These are phyloP conservation scores for Lycium ferocissimum DNA, from an alignment of 257 asterid species.

Conservation along the genomic window DNA sequence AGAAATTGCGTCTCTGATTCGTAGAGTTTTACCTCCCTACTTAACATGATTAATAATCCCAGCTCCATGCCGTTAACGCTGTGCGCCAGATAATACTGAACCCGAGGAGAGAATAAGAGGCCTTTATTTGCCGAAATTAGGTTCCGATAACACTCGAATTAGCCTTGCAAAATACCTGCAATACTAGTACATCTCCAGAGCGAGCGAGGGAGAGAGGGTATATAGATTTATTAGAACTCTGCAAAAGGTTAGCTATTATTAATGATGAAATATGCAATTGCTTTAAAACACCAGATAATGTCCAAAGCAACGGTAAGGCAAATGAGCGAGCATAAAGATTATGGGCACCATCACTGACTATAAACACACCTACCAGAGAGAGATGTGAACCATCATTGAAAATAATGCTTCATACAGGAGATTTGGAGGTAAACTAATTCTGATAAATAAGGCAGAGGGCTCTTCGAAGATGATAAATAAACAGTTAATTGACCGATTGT, in stretches of 20 bases:
- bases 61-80: background rate
- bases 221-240: too few relatives aligned
- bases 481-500: background rate
- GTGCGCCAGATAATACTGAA: background rate
- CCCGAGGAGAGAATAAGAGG: background rate
- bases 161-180: background rate
- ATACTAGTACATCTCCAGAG: background rate
- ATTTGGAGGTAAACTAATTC: background rate
- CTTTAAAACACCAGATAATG: too few relatives aligned
- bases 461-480: background rate
- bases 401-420: background rate
- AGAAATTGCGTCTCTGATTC: background rate
- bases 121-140: background rate
- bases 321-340: too few relatives aligned
- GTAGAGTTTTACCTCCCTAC: background rate
- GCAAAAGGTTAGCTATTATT: too few relatives aligned
- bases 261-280: too few relatives aligned
- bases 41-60: background rate
- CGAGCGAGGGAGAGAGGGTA: background rate
- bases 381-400: background rate
- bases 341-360: too few relatives aligned
- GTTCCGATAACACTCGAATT: background rate
- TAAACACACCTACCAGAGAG: too few relatives aligned
- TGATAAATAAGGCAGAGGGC: background rate
- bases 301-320: too few relatives aligned